phyloP scores from a whole-genome alignment of 2,329 filamentous ascomycete genomes.

The Biscogniauxia marginata region DNA sequence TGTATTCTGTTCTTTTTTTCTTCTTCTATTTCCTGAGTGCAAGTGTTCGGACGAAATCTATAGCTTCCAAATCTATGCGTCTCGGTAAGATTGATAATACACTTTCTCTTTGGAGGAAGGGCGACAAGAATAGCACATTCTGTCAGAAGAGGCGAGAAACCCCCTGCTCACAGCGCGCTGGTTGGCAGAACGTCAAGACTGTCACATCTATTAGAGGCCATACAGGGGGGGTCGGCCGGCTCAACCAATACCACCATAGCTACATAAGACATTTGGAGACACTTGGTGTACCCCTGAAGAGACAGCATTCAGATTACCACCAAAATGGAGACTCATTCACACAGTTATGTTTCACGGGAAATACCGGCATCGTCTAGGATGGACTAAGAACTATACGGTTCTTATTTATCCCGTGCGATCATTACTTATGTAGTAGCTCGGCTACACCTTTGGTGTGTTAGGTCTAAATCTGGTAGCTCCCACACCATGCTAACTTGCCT shows the following conservation, averaged over 20 bases:
- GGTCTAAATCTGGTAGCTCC: neutral
- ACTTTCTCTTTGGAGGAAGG: too few species aligned
- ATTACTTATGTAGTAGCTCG: neutral
- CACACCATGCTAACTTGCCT: neutral
- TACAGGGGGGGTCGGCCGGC: neutral
- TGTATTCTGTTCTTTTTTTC: neutral
- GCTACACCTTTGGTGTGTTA: neutral
- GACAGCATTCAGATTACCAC: neutral
- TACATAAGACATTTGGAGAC: neutral
- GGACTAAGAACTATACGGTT: neutral
- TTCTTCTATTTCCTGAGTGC: neutral
- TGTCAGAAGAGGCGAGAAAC: too few species aligned
- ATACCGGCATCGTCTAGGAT: neutral
- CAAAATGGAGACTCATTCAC: neutral
- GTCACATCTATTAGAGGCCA: neutral
- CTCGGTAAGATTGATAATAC: too few species aligned
- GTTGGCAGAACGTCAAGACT: neutral
- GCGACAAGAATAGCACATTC: too few species aligned
- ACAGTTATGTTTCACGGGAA: neutral
- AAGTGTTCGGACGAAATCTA: too few species aligned
- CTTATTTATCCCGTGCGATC: too few species aligned
- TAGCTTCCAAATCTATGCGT: too few species aligned
- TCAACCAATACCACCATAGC: neutral
- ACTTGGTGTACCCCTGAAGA: neutral
- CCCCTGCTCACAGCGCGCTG: too few species aligned